Conservation (phyloP, 371 early-diverging fungal genomes). For the Mucor indicus region DNA sequence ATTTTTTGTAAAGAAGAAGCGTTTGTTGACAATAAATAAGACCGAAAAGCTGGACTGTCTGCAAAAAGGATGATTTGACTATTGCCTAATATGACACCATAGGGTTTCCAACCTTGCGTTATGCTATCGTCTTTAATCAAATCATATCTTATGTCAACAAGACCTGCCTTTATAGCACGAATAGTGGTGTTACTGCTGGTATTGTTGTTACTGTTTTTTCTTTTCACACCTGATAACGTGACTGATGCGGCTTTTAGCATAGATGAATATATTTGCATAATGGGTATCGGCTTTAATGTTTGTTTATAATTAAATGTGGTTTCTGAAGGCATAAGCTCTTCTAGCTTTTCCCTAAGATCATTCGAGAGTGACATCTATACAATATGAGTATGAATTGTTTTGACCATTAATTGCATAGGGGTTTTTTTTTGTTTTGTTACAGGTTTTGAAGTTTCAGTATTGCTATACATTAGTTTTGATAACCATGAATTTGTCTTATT, state of each 20-base stretch:
- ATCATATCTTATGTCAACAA: conserved; percentile 71
- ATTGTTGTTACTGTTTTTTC: conserved; percentile 15
- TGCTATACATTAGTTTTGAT: conserved; percentile 23
- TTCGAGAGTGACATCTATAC: too few species aligned
- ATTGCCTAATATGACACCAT: conserved; percentile 73
- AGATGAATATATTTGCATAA: conserved; percentile 30
- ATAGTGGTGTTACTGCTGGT: conserved; percentile 47
- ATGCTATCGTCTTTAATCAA: too few species aligned
- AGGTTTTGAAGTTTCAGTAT: neutral
- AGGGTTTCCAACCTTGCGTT: conserved; percentile 69
- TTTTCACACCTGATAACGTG: conserved; percentile 41
- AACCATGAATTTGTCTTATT: conserved; percentile 28
- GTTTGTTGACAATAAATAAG: neutral
- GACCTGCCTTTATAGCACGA: conserved; percentile 68
- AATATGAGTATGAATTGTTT: too few species aligned
- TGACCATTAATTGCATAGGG: too few species aligned
- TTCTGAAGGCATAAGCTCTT: conserved; percentile 40
- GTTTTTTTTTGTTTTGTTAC: too few species aligned
- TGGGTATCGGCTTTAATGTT: conserved; percentile 27
- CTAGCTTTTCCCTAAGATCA: conserved; percentile 34
- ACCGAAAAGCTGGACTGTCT: conserved; percentile 41
- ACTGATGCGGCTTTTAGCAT: conserved; percentile 39
- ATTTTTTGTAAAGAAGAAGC: neutral
- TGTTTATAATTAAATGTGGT: conserved; percentile 36
- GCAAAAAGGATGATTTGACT: conserved; percentile 75